Base-by-base conservation (phyloP, 148 eudicot species). In the Chenopodium suecicum region DNA sequence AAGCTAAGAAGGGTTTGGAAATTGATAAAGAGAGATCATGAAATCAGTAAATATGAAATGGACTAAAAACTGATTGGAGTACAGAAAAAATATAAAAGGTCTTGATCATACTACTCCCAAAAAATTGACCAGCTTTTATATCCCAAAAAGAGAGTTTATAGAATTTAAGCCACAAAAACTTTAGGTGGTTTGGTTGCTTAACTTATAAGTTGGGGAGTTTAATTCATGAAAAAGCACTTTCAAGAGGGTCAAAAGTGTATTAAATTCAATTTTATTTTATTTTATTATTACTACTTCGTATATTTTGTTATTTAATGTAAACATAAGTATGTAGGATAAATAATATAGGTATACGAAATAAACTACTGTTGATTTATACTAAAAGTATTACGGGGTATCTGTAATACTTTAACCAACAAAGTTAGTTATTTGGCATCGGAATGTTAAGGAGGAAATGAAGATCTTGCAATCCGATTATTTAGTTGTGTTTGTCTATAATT, bases 161-260 rank as follows among this genome's bases (percentile, higher is more conserved):
- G 47, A 10, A 17, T 76, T 77, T 23, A 50, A 84, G 78, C 86
- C 83, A 84, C 83, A 70, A 64, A 72, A 54, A 19, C 6, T 64
- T 34, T 65, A 50, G 75, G 84, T 78, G 70, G 84, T 85, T 81
- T 85, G 81, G 84, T 85, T 85, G 84, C 87, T 81, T 85, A 85
- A 81, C 81, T 81, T 85, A 79, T 73, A 85, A 81, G 87, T 76
- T 65, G 81, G 84, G 78, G 75, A 85, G 70, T 80, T 58, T 68
- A 58, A 74, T 29, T 74, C 25, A 52, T 27, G 63, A 74, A 23
- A 52, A 81, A 77, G 56, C 25, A 62, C 34, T 63, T 67, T 27
- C 63, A 31, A 50, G 25, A 29, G 41, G 60, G 77, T 74, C 77
- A 74, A 74, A 56, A 25, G 48, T 7, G 13, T 71, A 71, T 9